Evolutionary conservation across 306 rosid genomes (phyloP).

Genomic region (Oxytropis ochrocephala): DNA sequence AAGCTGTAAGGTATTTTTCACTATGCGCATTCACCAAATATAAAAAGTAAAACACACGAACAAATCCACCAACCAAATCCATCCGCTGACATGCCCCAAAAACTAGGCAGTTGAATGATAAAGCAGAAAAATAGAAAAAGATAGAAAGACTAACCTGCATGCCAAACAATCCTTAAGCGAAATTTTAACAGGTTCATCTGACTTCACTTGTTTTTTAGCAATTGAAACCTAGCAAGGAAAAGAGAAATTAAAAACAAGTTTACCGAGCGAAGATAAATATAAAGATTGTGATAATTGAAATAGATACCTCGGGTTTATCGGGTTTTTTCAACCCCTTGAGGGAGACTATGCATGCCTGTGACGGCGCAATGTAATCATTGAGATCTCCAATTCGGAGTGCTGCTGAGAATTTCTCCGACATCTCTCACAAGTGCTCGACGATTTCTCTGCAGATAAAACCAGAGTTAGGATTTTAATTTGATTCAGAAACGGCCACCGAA

Average conservation of each 20-base stretch:
- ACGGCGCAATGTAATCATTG: conserved; percentile 85
- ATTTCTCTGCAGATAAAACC: not conserved
- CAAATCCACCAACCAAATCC: not conserved
- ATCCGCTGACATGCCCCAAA: not conserved
- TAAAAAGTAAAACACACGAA: not conserved
- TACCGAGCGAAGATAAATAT: not conserved
- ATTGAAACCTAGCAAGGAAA: conserved; percentile 44
- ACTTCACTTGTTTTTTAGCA: conserved; percentile 43
- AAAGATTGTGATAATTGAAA: no score
- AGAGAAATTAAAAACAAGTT: not conserved
- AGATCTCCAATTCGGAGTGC: conserved; percentile 88
- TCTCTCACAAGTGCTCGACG: conserved; percentile 18
- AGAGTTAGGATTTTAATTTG: no score
- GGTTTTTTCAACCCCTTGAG: conserved; percentile 71
- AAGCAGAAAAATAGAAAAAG: not conserved
- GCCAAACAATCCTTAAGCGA: conserved; percentile 97
- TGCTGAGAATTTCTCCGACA: conserved; percentile 92
- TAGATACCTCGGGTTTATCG: conserved; percentile 48
- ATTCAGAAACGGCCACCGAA: no score
- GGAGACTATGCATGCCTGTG: conserved; percentile 90
- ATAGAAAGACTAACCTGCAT: conserved; percentile 57
- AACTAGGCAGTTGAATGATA: not conserved
- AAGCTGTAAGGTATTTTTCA: not conserved
- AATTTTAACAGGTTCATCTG: conserved; percentile 87
- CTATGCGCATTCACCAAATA: not conserved